A percentile compares a stretch with the other conserved stretches of the same genome.
Evolutionary conservation across 768 basidiomycete species (phyloP).

Genomic region (Stropharia rugosoannulata): DNA sequence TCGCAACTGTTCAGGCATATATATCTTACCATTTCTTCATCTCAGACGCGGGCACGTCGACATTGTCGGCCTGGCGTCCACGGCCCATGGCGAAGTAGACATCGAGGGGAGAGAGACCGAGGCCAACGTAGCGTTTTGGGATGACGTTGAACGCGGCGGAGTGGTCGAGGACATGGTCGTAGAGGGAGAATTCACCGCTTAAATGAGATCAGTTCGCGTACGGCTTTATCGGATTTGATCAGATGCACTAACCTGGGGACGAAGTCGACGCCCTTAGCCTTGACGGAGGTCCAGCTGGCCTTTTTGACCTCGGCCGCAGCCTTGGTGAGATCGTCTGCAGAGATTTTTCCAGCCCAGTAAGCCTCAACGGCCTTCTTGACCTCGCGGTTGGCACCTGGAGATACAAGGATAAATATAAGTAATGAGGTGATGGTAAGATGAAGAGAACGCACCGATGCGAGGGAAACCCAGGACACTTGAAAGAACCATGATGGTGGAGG

Average conservation of each 20-base stretch:
- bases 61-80: slow-evolving; percentile 90
- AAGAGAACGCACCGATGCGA: slow-evolving; percentile 65
- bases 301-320: slow-evolving; percentile 86
- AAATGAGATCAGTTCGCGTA: slow-evolving; percentile 10
- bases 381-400: slow-evolving; percentile 86
- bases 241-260: slow-evolving; percentile 75
- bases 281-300: slow-evolving; percentile 83
- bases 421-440: not conserved
- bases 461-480: slow-evolving; percentile 93
- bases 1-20: not conserved
- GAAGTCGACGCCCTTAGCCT: slow-evolving; percentile 82
- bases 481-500: slow-evolving; percentile 56
- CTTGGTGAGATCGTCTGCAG: slow-evolving; percentile 85
- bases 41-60: slow-evolving; percentile 96
- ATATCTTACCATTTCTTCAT: slow-evolving; percentile 97
- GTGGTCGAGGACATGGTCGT: slow-evolving; percentile 98
- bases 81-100: slow-evolving; percentile 99
- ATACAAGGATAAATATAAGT: slow-evolving; percentile 2
- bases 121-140: slow-evolving; percentile 88
- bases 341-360: slow-evolving; percentile 94
- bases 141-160: slow-evolving; percentile 95
- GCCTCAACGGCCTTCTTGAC: slow-evolving; percentile 98
- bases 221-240: slow-evolving; percentile 13
- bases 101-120: slow-evolving; percentile 86
- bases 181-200: slow-evolving; percentile 98